Base-by-base conservation (phyloP, 1,139 yeast genomes). In the Nematodospora anomalae region DNA sequence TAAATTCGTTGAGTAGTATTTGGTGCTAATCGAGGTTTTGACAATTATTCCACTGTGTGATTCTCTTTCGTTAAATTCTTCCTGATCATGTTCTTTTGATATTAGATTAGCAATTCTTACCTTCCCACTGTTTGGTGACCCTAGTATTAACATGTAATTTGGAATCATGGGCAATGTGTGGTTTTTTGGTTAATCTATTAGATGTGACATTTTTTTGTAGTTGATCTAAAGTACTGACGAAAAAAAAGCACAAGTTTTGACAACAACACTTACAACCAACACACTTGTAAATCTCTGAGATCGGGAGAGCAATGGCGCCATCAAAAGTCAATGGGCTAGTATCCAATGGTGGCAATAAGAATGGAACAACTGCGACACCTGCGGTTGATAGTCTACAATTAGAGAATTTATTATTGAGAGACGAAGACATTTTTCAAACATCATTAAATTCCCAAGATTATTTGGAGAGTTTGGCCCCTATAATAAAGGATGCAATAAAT, bases 381-480 rank as follows among this genome's bases (percentile, higher is more conserved):
- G 33, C 33, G 3, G 37, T 48, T 12, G 67, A 65, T 26, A 60
- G 62, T n/a, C 46, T 64, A 13, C 70, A 64, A 28, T 52, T 71
- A 30, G 75, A 70, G 44, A 65, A 61, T 42, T 51, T 71, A 16
- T 55, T 71, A 25, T 54, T 71, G 10, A 56, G 74, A 32, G 74
- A 71, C 45, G 75, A 70, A 32, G 75, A 70, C 45, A 64, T 70
- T 30, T 71, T 69, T 47, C 73, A 67, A 42, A 66, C 74, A 1
- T 70, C 81, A 1, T 56, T 79, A 25, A 67, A 72, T 35, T 77
- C 88, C 1, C 86, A 81, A 38, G 90, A 84, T 50, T 84, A 82
- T 53, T 61, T 87, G 28, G 95, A 87, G 47, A 87, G 84, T 57
- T 67, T 87, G 42, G 86, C 89, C 2, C 95, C 95, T 1, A 74